Base-by-base conservation (phyloP, 805 yeast species). In the Kuraishia ogatae region DNA sequence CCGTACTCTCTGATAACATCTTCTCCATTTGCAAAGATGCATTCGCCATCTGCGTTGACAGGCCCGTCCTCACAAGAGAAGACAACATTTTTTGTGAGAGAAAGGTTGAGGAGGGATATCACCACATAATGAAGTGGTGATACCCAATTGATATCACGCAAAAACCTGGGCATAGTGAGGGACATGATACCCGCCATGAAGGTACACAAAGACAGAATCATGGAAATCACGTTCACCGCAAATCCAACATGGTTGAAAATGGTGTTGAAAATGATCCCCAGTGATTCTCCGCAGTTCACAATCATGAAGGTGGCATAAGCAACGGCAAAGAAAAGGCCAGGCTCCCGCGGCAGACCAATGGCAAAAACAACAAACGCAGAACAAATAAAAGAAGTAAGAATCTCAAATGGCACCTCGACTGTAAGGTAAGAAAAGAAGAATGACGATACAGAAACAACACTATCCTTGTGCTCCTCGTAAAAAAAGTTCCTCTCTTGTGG, bases 161-260 rank as follows among this genome's bases (percentile, higher is more conserved):
- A 75, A 51, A 90, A 82, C 1, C 69, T 71, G 24, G 86, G 87
- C 85, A 89, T 81, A n/a, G 84, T 75, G 61, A 89, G 71, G 0
- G 96, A 86, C 83, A 90, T 77, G 11, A 91, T 72, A 2, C 97
- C 97, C 1, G 89, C 87, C 94, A 90, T 87, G 60, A 87, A 81
- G 4, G 87, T 81, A 5, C 93, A 94, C 52, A 89, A 70, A 1
- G 89, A 81, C 53, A 87, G 71, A 28, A 87, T 65, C 8, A 83
- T 77, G 0, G 92, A 80, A 39, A 90, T 82, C 2, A 87, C 69
- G 64, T 87, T 88, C 19, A 88, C 83, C 0, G 94, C 96, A 62
- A 89, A 81, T 0, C 96, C 96, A 35, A 89, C 79, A 62, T 89
- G 90, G 51, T 74, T 70, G 62, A 90, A 84, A 0, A 86, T 61